phyloP scores from a whole-genome alignment of 2,329 filamentous ascomycete species.

The Diaporthe australafricana region DNA sequence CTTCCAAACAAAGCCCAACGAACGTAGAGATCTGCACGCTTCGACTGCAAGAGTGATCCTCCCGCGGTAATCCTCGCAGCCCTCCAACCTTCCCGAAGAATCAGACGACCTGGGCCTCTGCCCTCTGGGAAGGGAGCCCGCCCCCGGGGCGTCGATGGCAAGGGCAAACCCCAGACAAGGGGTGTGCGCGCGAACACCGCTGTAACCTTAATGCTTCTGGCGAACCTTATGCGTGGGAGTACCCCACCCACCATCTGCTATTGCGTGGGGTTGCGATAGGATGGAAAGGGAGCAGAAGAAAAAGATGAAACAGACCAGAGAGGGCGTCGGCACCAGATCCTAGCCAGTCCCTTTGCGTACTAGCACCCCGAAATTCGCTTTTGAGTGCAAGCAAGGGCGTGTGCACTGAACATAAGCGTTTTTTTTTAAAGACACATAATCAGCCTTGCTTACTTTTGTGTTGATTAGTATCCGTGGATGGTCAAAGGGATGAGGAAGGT shows the following conservation, averaged over 20 bases:
- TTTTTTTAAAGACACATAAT: not conserved
- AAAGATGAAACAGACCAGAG: constrained; percentile 25
- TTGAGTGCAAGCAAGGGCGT: constrained; percentile 11
- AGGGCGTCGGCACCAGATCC: constrained; percentile 12
- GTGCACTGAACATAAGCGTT: not conserved
- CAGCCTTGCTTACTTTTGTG: constrained; percentile 8
- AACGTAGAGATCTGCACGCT: constrained; percentile 6
- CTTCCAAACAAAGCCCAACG: constrained; percentile 20
- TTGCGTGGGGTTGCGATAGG: constrained; percentile 24
- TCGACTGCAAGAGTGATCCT: constrained; percentile 17
- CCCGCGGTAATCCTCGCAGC: constrained; percentile 19
- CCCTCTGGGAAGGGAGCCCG: constrained; percentile 20
- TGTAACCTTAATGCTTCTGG: constrained; percentile 24
- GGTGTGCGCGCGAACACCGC: constrained; percentile 13
- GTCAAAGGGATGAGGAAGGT: constrained; percentile 7
- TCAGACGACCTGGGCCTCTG: constrained; percentile 14
- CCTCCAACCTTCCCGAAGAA: constrained; percentile 25
- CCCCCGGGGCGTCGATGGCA: constrained; percentile 1
- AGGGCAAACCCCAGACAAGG: constrained; percentile 18
- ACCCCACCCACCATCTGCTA: constrained; percentile 8
- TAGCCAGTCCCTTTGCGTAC: constrained; percentile 15
- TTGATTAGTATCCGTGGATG: not conserved
- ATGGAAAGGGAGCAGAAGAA: constrained; percentile 25
- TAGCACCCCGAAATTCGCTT: constrained; percentile 8
- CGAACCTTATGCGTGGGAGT: constrained; percentile 9